Conservation (phyloP, 2,329 filamentous ascomycete genomes). For the Talaromyces atroroseus region DNA sequence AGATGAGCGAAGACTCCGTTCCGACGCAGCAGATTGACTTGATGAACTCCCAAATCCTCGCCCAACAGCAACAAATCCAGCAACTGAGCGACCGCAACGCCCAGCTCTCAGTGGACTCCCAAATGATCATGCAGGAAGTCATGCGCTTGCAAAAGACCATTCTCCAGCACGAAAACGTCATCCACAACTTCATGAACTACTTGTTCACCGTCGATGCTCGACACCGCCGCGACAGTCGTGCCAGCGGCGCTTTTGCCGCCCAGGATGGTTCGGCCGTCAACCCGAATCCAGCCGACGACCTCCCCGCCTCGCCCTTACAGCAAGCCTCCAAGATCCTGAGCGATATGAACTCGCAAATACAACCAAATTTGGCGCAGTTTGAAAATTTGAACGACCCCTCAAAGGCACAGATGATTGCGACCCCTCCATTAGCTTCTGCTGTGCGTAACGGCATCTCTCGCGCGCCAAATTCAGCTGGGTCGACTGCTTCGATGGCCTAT, state of each 20-base stretch:
- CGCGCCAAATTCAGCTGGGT: constrained; percentile 41
- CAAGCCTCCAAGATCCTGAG: constrained; percentile 62
- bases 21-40: constrained; percentile 84
- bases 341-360: constrained; percentile 59
- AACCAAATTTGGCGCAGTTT: constrained; percentile 58
- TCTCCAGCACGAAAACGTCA: constrained; percentile 65
- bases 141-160: constrained; percentile 65
- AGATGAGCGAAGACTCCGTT: constrained; percentile 65
- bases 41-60: constrained; percentile 79
- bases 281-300: constrained; percentile 50
- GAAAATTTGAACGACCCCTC: constrained; percentile 60
- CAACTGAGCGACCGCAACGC: constrained; percentile 78
- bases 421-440: constrained; percentile 49
- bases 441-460: constrained; percentile 41
- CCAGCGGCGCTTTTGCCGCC: constrained; percentile 34
- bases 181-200: constrained; percentile 66
- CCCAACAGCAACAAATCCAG: constrained; percentile 88
- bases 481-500: constrained; percentile 48
- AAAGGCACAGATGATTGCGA: constrained; percentile 52
- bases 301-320: constrained; percentile 62
- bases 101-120: constrained; percentile 65
- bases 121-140: constrained; percentile 59
- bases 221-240: constrained; percentile 56
- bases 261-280: constrained; percentile 36
- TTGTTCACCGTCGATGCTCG: constrained; percentile 61